A percentile compares a stretch with the other conserved stretches of the same genome.
These are phyloP conservation scores for Amphichorda felina DNA, from an alignment of 2,329 filamentous ascomycete genomes.

Conservation along the genomic window DNA sequence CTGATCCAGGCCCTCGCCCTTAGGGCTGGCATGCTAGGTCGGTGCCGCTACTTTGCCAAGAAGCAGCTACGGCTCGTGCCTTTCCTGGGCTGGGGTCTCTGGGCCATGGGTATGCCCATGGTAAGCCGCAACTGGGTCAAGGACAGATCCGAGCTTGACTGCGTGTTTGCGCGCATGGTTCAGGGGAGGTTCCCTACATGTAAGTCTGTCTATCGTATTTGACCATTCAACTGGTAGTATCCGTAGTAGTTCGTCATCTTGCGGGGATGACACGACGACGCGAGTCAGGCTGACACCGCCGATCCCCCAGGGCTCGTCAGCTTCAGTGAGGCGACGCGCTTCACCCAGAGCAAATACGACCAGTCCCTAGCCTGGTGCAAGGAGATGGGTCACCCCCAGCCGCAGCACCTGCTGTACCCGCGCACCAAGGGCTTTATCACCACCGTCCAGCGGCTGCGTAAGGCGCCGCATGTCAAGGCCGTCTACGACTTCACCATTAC, in stretches of 20 bases:
- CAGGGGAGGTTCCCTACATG: too few species aligned
- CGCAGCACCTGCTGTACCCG: conserved; percentile 46
- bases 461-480: conserved; percentile 36
- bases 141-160: too few species aligned
- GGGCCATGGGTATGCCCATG: too few species aligned
- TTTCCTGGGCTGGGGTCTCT: too few species aligned
- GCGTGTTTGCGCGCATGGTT: too few species aligned
- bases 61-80: conserved; percentile 45
- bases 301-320: conserved; percentile 45
- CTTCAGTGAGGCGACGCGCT: conserved; percentile 53
- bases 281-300: too few species aligned
- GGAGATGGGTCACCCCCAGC: conserved; percentile 34
- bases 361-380: conserved; percentile 40
- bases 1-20: conserved; percentile 47
- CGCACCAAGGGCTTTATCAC: conserved; percentile 49
- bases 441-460: conserved; percentile 41
- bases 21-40: conserved; percentile 43
- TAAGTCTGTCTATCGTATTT: too few species aligned
- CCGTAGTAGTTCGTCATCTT: too few species aligned
- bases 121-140: too few species aligned
- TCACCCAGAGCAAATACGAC: conserved; percentile 38
- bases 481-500: conserved; percentile 45
- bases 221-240: too few species aligned
- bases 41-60: conserved; percentile 52
- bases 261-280: too few species aligned